These are phyloP conservation scores for Aspergillus arachidicola DNA, from an alignment of 2,329 filamentous ascomycete species.

Conservation along the genomic window DNA sequence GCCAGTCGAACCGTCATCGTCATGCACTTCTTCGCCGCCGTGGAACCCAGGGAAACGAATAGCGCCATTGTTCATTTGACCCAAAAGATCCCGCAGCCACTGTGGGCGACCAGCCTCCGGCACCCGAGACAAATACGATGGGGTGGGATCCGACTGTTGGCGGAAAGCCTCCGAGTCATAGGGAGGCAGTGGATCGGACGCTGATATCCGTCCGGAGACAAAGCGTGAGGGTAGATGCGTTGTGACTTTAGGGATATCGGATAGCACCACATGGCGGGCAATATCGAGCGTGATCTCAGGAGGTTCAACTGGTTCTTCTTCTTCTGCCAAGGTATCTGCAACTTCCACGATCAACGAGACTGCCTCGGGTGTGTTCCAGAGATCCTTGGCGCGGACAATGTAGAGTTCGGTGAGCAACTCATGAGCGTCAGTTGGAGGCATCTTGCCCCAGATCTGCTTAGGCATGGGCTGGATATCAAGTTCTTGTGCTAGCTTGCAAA, in stretches of 20 bases:
- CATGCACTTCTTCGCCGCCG: constrained; percentile 22
- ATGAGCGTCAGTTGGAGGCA: constrained; percentile 66
- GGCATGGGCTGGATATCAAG: constrained; percentile 76
- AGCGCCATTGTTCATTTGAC: constrained; percentile 37
- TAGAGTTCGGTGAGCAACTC: constrained; percentile 76
- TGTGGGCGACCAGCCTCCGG: constrained; percentile 36
- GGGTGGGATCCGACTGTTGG: constrained; percentile 38
- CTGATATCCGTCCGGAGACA: constrained; percentile 67
- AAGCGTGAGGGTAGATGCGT: constrained; percentile 67
- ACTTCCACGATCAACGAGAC: constrained; percentile 70
- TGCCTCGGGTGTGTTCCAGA: constrained; percentile 81
- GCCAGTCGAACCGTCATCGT: constrained; percentile 11
- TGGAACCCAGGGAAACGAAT: constrained; percentile 29
- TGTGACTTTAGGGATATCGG: constrained; percentile 72
- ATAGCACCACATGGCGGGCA: constrained; percentile 76
- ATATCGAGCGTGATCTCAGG: constrained; percentile 57
- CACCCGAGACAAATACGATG: constrained; percentile 33
- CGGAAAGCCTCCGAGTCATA: constrained; percentile 46
- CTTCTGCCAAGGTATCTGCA: constrained; percentile 56
- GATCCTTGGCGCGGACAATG: constrained; percentile 72
- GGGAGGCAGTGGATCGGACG: constrained; percentile 83
- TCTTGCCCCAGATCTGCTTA: constrained; percentile 78
- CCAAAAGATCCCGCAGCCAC: constrained; percentile 40
- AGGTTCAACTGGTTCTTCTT: constrained; percentile 47
- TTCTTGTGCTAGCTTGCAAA: constrained; percentile 76